A percentile compares a stretch with the other conserved stretches of the same genome.
Evolutionary conservation across 805 yeast genomes (phyloP).

Genomic region (Blastobotrys peoriensis): DNA sequence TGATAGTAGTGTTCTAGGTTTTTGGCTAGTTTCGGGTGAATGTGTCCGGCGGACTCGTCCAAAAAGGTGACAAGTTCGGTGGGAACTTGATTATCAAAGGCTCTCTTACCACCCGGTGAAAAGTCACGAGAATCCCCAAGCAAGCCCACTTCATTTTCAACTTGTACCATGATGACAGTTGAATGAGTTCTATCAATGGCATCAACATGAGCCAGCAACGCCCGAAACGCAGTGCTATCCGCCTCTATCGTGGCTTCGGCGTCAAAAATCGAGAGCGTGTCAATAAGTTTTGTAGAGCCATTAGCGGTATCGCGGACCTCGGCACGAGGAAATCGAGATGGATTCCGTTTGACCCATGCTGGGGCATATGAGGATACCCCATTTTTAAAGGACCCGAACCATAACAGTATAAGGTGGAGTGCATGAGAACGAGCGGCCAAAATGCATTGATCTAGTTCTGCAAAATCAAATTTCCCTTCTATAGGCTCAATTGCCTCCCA

Average conservation of each 20-base stretch:
- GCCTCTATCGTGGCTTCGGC: conserved; percentile 5
- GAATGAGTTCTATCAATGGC: conserved; percentile 7
- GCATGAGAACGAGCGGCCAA: conserved; percentile 13
- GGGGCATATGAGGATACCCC: conserved; percentile 16
- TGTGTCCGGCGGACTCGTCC: background rate
- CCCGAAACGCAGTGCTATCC: conserved; percentile 13
- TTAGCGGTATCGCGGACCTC: conserved; percentile 2
- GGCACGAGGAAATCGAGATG: conserved; percentile 12
- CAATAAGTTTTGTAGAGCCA: conserved; percentile 3
- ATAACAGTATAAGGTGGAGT: conserved; percentile 11
- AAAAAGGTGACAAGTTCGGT: conserved; percentile 2
- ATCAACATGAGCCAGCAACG: conserved; percentile 11
- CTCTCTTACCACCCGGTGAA: conserved; percentile 1
- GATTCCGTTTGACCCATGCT: conserved; percentile 13
- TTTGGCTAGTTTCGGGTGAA: conserved; percentile 6
- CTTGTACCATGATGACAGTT: conserved; percentile 17
- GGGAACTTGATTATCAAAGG: conserved; percentile 11
- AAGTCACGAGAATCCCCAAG: conserved; percentile 17
- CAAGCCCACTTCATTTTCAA: conserved; percentile 16
- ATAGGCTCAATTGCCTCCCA: conserved; percentile 20
- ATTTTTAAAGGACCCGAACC: conserved; percentile 20
- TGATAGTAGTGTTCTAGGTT: background rate
- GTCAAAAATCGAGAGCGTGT: conserved; percentile 12
- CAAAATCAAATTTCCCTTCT: conserved; percentile 14
- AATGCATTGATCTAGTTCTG: conserved; percentile 12